Evolutionary conservation across 495 filamentous ascomycete genomes (phyloP).

Genomic region (Penicillium macrosclerotiorum): DNA sequence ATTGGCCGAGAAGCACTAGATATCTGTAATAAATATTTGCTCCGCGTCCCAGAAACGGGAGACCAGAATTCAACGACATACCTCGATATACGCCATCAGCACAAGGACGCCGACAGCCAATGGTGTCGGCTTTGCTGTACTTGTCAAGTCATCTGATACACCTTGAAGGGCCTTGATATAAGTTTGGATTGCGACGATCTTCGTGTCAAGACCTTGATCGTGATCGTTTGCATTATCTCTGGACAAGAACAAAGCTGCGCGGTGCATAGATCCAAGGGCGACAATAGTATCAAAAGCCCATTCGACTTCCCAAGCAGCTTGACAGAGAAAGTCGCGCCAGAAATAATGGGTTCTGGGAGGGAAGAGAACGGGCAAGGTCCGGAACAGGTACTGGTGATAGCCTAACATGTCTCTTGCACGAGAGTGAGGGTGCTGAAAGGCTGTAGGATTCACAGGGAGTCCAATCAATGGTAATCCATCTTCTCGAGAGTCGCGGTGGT

Average conservation of each 20-base stretch:
- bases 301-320: constrained; percentile 10
- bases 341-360: neutral
- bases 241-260: constrained; percentile 9
- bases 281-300: constrained; percentile 7
- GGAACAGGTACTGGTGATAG: constrained; percentile 8
- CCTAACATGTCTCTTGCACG: constrained; percentile 7
- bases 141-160: neutral
- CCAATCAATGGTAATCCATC: constrained; percentile 9
- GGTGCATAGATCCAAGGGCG: constrained; percentile 10
- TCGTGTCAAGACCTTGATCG: constrained; percentile 8
- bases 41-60: too few species aligned
- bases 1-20: constrained; percentile 2
- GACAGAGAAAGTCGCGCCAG: constrained; percentile 8
- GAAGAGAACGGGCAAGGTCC: constrained; percentile 1
- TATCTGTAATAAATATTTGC: too few species aligned
- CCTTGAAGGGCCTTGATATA: constrained; percentile 5
- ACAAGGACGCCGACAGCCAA: constrained; percentile 4
- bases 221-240: constrained; percentile 1
- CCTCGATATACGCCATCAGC: constrained; percentile 10
- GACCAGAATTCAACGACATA: too few species aligned
- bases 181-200: constrained; percentile 3
- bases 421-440: constrained; percentile 7
- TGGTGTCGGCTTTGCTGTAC: neutral
- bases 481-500: too few species aligned
- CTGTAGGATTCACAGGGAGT: constrained; percentile 2